phyloP scores from a whole-genome alignment of 352 stramenopile genomes.

The Phytophthora hibernalis region DNA sequence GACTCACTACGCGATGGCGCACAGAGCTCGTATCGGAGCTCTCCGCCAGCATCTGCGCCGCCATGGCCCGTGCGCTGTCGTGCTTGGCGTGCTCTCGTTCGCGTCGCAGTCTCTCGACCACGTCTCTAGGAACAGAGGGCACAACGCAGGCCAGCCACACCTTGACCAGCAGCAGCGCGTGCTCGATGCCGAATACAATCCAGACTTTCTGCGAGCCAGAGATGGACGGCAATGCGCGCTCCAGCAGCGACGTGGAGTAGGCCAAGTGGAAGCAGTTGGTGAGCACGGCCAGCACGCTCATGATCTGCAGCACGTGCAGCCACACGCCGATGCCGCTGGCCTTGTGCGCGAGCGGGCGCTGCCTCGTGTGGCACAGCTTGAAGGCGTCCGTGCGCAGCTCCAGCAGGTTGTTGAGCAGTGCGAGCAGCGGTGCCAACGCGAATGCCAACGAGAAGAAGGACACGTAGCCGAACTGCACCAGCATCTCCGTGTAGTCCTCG shows the following conservation, averaged over 20 bases:
- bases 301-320: constrained; percentile 93
- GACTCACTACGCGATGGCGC: background rate
- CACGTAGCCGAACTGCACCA: constrained; percentile 96
- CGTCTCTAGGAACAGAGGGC: constrained; percentile 58
- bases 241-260: constrained; percentile 78
- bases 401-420: constrained; percentile 93
- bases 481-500: constrained; percentile 94
- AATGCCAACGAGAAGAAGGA: constrained; percentile 96
- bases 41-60: constrained; percentile 33
- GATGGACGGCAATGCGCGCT: constrained; percentile 50
- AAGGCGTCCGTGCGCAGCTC: constrained; percentile 95
- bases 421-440: constrained; percentile 94
- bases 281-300: constrained; percentile 94
- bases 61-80: constrained; percentile 74
- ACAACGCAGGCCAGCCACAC: constrained; percentile 70
- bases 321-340: constrained; percentile 93
- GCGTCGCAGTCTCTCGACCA: constrained; percentile 53
- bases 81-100: constrained; percentile 75
- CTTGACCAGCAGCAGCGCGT: constrained; percentile 69
- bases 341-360: constrained; percentile 92
- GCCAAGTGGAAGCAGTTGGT: constrained; percentile 96
- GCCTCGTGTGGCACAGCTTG: constrained; percentile 93
- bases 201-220: constrained; percentile 68
- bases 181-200: constrained; percentile 81
- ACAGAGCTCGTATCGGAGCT: constrained; percentile 18